These are phyloP conservation scores for Xerocomellus chrysenteron DNA, from an alignment of 768 basidiomycete genomes.

Conservation along the genomic window DNA sequence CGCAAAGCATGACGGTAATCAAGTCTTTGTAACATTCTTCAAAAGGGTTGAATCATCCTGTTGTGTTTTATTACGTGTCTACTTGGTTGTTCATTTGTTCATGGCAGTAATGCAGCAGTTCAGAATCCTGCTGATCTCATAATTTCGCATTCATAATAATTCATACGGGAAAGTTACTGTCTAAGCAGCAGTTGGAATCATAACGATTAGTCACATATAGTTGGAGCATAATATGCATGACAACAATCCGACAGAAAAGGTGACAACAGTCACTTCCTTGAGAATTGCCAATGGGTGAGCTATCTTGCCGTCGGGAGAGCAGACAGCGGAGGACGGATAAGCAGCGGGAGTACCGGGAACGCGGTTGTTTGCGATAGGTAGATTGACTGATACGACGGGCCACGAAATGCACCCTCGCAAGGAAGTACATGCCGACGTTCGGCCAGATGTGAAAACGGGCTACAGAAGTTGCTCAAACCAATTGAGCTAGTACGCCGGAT, in stretches of 20 bases:
- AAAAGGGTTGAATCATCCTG: not conserved
- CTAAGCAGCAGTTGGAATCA: constrained; percentile 9
- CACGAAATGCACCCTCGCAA: constrained; percentile 6
- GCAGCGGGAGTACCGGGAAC: not conserved
- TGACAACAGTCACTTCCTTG: not conserved
- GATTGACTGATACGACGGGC: constrained; percentile 8
- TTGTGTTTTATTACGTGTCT: not conserved
- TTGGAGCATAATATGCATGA: constrained; percentile 26
- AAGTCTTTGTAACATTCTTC: not conserved
- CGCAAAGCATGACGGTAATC: constrained; percentile 14
- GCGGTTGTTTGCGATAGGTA: constrained; percentile 17
- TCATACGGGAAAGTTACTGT: constrained; percentile 13
- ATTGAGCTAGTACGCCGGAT: constrained; percentile 10
- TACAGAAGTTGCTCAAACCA: constrained; percentile 13
- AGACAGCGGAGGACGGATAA: not conserved
- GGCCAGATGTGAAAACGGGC: constrained; percentile 3
- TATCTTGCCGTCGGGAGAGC: constrained; percentile 2
- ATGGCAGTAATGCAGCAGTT: not conserved
- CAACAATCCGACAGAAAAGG: constrained; percentile 6
- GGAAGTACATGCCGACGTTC: constrained; percentile 10
- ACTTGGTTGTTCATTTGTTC: not conserved
- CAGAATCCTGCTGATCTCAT: not conserved
- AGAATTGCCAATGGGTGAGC: constrained; percentile 4
- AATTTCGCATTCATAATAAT: constrained; percentile 18
- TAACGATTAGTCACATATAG: constrained; percentile 12